Evolutionary conservation across 768 basidiomycete species (phyloP), one percentile per base, ranked within the genome.

Genomic region (Leucocoprinus leucothites): DNA sequence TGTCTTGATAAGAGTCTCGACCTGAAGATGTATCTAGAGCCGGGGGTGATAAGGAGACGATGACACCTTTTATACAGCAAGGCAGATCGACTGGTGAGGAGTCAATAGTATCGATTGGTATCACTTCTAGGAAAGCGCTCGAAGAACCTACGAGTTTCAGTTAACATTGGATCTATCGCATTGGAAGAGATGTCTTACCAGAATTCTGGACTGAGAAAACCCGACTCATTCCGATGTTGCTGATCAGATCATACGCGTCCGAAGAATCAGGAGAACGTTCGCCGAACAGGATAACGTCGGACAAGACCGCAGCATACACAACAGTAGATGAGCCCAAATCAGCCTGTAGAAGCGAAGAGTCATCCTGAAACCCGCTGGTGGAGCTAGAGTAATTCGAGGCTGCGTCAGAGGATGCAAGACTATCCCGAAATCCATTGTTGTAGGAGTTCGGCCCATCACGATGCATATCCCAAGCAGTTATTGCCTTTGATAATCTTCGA

Each of bases 231-330:
- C 77, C 84, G 65, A 61, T 69, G 57, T 59, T 70, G 7, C 69
- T 65, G 21, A 69, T 60, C 57, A 69, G 60, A 41, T 58, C 57
- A 68, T 65, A 66, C 50, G 59, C 58, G 16, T 42, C 41, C 3
- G 31, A 41, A 24, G 41, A 51, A 24, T 56, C 61, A 28, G 58
- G 50, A 36, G 65, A 56, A 16, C 54, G 58, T 1, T 57, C 58
- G 16, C 82, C 78, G 25, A 91, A 65, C n/a, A 92, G 60, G 46
- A 89, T 65, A 28, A 92, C 54, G 65, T 94, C 90, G 16, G 81
- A 81, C 68, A 92, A 90, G 13, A 89, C 77, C 53, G 77, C 74
- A 36, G 65, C 71, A 58, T 71, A 71, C 16, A 73, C 64, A 57
- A 63, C 59, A 19, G 61, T 48, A 35, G 58, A 35, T 11, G 36